Conservation (phyloP, 2,329 filamentous ascomycete genomes). For the Cladophialophora exuberans region DNA sequence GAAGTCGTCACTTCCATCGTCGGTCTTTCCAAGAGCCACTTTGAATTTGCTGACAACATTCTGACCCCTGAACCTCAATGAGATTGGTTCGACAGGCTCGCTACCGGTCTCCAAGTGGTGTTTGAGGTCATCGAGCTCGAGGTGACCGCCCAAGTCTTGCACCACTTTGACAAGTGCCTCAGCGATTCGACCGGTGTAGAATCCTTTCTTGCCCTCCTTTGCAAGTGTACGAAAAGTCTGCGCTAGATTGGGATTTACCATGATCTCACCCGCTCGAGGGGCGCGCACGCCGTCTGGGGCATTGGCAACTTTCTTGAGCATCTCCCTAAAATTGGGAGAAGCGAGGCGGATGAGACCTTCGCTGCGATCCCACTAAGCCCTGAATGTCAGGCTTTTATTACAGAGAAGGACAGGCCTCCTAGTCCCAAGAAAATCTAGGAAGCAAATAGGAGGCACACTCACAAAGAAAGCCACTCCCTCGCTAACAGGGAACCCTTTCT, state of each 20-base stretch:
- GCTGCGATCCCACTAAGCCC: conserved; percentile 68
- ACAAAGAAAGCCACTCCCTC: conserved; percentile 73
- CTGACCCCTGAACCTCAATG: conserved; percentile 74
- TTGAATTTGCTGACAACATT: conserved; percentile 55
- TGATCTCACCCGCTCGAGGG: conserved; percentile 80
- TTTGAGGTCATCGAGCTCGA: conserved; percentile 78
- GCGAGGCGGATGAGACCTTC: conserved; percentile 69
- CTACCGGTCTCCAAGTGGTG: conserved; percentile 73
- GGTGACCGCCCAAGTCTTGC: conserved; percentile 72
- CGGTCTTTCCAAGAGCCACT: no score
- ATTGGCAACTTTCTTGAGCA: conserved; percentile 76
- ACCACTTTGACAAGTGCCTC: conserved; percentile 81
- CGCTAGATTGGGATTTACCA: conserved; percentile 82
- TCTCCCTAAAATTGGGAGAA: conserved; percentile 83
- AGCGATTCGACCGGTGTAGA: conserved; percentile 84
- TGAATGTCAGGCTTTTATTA: no score
- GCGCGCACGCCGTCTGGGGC: conserved; percentile 71
- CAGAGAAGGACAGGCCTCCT: no score
- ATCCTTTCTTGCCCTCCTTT: conserved; percentile 80
- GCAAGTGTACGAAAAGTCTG: conserved; percentile 79
- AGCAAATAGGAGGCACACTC: conserved; percentile 41
- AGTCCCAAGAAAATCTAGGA: conserved; percentile 11
- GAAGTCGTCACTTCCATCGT: conserved; percentile 15
- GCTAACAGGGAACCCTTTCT: conserved; percentile 86
- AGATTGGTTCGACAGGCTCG: conserved; percentile 81